Evolutionary conservation across 805 yeast genomes (phyloP).

Genomic region (Cyberlindnera japonica): DNA sequence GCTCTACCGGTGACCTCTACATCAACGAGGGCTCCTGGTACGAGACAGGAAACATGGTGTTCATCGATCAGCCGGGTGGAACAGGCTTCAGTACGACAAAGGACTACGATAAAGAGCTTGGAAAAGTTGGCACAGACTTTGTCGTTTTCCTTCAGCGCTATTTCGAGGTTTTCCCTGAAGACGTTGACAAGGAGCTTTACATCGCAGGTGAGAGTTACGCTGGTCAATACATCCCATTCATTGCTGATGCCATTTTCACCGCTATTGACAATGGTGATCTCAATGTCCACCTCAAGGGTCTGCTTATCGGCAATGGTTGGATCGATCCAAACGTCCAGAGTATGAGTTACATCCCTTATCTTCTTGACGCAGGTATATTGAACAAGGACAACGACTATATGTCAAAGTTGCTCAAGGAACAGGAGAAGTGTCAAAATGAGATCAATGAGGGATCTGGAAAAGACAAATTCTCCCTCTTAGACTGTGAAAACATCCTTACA

Average conservation of each 20-base stretch:
- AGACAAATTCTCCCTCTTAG: conserved; percentile 30
- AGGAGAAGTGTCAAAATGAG: conserved; percentile 57
- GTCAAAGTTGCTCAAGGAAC: conserved; percentile 41
- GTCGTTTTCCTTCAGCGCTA: conserved; percentile 62
- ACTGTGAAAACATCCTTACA: conserved; percentile 44
- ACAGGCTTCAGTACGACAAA: conserved; percentile 80
- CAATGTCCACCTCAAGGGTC: conserved; percentile 50
- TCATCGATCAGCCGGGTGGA: conserved; percentile 92
- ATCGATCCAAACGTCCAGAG: conserved; percentile 85
- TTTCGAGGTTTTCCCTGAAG: conserved; percentile 71
- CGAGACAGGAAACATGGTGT: conserved; percentile 70
- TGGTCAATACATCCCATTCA: conserved; percentile 92
- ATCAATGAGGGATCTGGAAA: conserved; percentile 32
- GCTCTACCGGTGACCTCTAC: conserved; percentile 43
- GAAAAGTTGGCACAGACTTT: conserved; percentile 59
- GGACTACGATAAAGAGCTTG: conserved; percentile 50
- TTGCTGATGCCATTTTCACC: conserved; percentile 59
- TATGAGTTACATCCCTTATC: conserved; percentile 71
- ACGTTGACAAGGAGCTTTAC: conserved; percentile 56
- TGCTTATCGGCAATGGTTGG: conserved; percentile 93
- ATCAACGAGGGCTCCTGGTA: conserved; percentile 81
- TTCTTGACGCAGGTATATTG: conserved; percentile 56
- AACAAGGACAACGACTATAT: conserved; percentile 37
- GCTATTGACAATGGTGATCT: conserved; percentile 34
- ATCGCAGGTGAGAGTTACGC: conserved; percentile 96